Evolutionary conservation across 805 yeast genomes (phyloP).

Genomic region (Tetrapisispora fleetii): DNA sequence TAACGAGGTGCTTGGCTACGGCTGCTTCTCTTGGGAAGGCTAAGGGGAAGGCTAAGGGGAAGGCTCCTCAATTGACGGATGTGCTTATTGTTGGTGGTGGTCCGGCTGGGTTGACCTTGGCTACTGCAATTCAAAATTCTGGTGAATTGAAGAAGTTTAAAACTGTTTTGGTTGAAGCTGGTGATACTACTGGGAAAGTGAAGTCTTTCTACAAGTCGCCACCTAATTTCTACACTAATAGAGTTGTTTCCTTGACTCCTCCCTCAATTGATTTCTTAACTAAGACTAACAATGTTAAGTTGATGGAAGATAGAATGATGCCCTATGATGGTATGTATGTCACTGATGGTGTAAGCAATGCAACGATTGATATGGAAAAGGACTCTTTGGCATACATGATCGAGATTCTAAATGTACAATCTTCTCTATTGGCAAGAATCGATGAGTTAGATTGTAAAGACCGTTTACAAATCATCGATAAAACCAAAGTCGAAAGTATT

Average conservation of each 20-base stretch:
- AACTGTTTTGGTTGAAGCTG: constrained; percentile 67
- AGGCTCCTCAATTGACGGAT: constrained; percentile 37
- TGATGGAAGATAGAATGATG: constrained; percentile 62
- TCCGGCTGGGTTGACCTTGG: constrained; percentile 86
- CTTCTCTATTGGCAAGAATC: constrained; percentile 51
- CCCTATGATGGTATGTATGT: constrained; percentile 75
- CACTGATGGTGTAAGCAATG: constrained; percentile 70
- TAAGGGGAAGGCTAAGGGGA: background rate
- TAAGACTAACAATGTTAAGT: constrained; percentile 67
- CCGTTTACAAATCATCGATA: constrained; percentile 41
- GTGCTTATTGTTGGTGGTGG: constrained; percentile 93
- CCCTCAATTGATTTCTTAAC: constrained; percentile 57
- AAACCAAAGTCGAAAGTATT: constrained; percentile 57
- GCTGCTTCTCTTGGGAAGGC: background rate
- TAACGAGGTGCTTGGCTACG: constrained; percentile 12
- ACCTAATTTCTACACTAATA: constrained; percentile 50
- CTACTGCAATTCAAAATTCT: constrained; percentile 69
- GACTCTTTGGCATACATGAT: constrained; percentile 68
- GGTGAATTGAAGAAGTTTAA: constrained; percentile 48
- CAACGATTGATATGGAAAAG: constrained; percentile 62
- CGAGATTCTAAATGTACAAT: constrained; percentile 78
- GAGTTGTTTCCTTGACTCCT: constrained; percentile 83
- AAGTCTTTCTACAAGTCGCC: constrained; percentile 31
- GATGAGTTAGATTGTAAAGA: constrained; percentile 30
- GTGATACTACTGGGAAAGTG: constrained; percentile 42